phyloP scores from a whole-genome alignment of 2,329 filamentous ascomycete genomes.

The Ceratocystis colombiana region DNA sequence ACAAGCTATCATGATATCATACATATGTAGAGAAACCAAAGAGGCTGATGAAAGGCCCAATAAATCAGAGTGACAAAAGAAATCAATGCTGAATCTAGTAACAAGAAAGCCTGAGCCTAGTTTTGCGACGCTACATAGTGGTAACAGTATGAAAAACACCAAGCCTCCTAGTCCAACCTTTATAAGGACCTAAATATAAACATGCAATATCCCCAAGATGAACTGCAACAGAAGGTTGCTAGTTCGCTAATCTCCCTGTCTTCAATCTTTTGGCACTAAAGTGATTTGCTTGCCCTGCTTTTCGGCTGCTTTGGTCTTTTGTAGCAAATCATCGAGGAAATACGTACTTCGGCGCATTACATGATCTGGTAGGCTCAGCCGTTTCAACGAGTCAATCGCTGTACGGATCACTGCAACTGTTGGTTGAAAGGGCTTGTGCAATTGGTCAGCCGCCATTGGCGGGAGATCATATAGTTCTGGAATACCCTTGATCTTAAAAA shows the following conservation, averaged over 20 bases:
- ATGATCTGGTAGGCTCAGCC: constrained; percentile 6
- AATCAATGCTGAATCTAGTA: neutral
- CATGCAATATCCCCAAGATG: neutral
- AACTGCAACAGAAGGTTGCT: neutral
- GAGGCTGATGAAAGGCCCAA: neutral
- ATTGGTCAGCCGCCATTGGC: neutral
- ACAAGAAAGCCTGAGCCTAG: neutral
- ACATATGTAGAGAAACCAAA: neutral
- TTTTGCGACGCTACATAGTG: neutral
- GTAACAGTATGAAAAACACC: too few relatives aligned
- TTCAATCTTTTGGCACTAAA: constrained; percentile 2
- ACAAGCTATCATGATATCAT: neutral
- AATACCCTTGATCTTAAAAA: constrained; percentile 14
- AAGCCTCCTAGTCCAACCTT: too few relatives aligned
- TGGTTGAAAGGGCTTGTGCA: constrained; percentile 4
- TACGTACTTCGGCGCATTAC: constrained; percentile 1
- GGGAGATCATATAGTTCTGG: neutral
- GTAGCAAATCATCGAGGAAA: constrained; percentile 22
- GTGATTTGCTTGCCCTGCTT: constrained; percentile 16
- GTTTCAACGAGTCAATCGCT: constrained; percentile 18
- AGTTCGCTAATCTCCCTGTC: neutral
- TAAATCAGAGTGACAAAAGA: too few relatives aligned
- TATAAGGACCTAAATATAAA: too few relatives aligned
- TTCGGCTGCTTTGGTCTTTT: constrained; percentile 15
- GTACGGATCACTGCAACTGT: constrained; percentile 17